Base-by-base conservation (phyloP, 768 basidiomycete genomes). In the Lentinula boryana region DNA sequence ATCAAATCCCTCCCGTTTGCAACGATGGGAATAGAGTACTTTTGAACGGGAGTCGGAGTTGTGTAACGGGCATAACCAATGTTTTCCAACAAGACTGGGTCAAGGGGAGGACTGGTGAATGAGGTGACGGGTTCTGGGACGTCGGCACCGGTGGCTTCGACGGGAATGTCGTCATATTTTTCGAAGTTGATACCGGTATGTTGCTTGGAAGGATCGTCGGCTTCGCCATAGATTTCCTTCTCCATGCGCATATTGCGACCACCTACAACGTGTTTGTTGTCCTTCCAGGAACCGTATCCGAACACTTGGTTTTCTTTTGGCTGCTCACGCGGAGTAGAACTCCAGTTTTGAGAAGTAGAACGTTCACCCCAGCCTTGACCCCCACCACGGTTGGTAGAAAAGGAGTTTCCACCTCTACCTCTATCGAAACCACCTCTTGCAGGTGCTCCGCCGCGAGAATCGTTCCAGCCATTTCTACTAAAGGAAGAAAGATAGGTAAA, bases 101-200 rank as follows among this genome's bases (percentile, higher is more conserved):
- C 95, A 68, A 99, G 78, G 63, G 94, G 95, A 50, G 95, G 89
- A 68, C 80, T 84, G 62, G 89, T 89, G 78, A 99, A 99, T 43
- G 85, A 82, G 64, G 74, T 83, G 68, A 98, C 85, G 49, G 97
- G 95, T 44, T 98, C 96, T 63, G 97, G 97, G n/a, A 98, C 96
- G 67, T 89, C 91, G 62, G 88, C 87, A 67, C 97, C 97, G 53
- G 96, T 98, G 38, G 95, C 96, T 77, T 98, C 97, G 66, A 99
- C 95, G 64, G 97, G 97, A 70, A 99, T 99, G 72, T 98, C 96
- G 75, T 97, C 97, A 69, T 98, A 99, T 76, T 97, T 97, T 79
- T 99, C 97, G 71, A 99, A 99, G 79, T 99, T 99, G 78, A 99
- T 98, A 64, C 97, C 97, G 48, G 95, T 96, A 71, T 93, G 88